Conservation (phyloP, 2,329 filamentous ascomycete species). For the Claviceps citrina region DNA sequence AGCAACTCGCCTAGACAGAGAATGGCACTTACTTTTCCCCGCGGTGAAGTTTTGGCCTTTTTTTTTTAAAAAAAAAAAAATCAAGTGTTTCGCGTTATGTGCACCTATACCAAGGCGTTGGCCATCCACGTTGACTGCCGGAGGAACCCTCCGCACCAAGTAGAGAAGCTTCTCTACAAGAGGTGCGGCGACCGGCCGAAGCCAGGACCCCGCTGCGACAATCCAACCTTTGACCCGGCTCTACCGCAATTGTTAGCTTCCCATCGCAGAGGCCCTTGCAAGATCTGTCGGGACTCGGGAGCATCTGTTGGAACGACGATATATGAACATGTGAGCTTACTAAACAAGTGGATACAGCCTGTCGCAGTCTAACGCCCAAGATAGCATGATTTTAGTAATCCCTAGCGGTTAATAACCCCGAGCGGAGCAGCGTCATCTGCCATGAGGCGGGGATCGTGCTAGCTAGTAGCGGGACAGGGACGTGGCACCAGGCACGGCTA, state of each 20-base stretch:
- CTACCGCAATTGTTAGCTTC: background rate
- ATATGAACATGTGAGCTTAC: constrained; percentile 1
- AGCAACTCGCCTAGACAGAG: no score
- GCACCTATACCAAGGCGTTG: constrained; percentile 1
- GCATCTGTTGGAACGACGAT: constrained; percentile 1
- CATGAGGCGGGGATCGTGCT: no score
- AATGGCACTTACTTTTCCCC: no score
- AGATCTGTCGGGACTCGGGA: constrained; percentile 2
- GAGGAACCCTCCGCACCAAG: constrained; percentile 1
- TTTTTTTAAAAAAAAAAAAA: no score
- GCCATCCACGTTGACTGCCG: background rate
- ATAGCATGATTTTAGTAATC: background rate
- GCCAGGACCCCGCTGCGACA: constrained; percentile 1
- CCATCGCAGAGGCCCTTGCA: constrained; percentile 1
- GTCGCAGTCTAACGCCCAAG: no score
- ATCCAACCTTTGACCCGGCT: background rate
- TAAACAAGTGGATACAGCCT: no score
- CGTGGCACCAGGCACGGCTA: no score
- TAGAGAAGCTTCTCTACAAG: constrained; percentile 3
- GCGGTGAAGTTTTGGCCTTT: no score
- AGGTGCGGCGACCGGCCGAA: background rate
- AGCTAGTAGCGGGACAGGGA: no score
- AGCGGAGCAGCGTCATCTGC: no score
- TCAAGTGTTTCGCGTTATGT: no score
- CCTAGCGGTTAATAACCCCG: background rate